Percentiles rank a stretch among this genome's conserved stretches.
Evolutionary conservation across 73 alveolate species (phyloP).

Genomic region (Paramecium pentaurelia): DNA sequence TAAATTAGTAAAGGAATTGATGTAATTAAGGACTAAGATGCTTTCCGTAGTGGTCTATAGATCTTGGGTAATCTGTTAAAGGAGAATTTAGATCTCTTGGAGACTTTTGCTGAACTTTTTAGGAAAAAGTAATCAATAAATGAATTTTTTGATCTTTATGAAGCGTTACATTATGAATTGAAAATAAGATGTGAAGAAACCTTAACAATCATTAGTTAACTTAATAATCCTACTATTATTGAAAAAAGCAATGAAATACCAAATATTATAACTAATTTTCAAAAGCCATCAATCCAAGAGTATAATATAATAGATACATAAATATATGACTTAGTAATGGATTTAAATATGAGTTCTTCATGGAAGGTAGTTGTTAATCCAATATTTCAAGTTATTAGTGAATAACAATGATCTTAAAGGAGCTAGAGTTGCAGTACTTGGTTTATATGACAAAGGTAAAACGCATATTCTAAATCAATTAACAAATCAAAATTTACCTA

Average conservation of each 20-base stretch:
- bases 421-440: constrained; percentile 49
- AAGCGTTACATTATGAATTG: constrained; percentile 34
- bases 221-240: background rate
- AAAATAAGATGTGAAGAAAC: constrained; percentile 36
- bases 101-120: background rate
- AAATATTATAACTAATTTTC: constrained; percentile 2
- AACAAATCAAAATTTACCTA: constrained; percentile 31
- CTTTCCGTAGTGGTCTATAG: background rate
- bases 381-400: background rate
- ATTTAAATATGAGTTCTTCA: background rate
- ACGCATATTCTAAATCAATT: constrained; percentile 32
- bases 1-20: background rate
- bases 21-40: constrained; percentile 44
- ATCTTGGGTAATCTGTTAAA: background rate
- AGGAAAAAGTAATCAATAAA: background rate
- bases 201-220: background rate
- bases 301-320: background rate
- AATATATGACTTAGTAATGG: background rate
- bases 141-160: constrained; percentile 38
- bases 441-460: constrained; percentile 58
- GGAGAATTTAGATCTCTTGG: constrained; percentile 22
- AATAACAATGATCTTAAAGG: constrained; percentile 21
- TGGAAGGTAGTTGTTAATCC: constrained; percentile 38
- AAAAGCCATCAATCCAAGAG: background rate
- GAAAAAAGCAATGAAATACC: constrained; percentile 16